A percentile compares a stretch with the other conserved stretches of the same genome.
phyloP scores from a whole-genome alignment of 345 rosid genomes.

The Eucalyptus sp. region DNA sequence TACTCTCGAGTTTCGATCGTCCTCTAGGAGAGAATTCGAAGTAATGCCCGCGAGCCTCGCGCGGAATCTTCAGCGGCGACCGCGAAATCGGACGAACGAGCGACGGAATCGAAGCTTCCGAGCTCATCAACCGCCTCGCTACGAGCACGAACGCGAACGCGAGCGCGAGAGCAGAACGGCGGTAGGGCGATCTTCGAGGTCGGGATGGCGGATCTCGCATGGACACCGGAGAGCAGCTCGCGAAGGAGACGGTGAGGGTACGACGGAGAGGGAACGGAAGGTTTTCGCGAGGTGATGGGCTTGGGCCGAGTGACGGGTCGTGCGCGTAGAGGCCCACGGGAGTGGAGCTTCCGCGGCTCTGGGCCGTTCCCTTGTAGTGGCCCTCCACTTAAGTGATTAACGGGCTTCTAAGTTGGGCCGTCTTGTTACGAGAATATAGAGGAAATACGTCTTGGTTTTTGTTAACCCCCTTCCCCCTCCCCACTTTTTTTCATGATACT shows the following conservation, averaged over 20 bases:
- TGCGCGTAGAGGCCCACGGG: neutral
- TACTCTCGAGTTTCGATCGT: neutral
- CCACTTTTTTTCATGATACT: too few species aligned
- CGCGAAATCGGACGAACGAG: neutral
- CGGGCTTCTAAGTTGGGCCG: neutral
- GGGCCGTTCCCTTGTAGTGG: neutral
- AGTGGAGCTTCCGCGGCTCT: neutral
- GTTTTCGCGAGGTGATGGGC: neutral
- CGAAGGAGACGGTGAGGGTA: neutral
- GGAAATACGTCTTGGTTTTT: too few species aligned
- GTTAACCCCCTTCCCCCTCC: too few species aligned
- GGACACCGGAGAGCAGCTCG: neutral
- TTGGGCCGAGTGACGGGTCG: neutral
- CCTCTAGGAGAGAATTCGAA: neutral
- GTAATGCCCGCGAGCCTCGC: neutral
- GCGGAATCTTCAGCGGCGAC: neutral
- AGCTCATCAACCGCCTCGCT: neutral
- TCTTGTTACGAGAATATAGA: neutral
- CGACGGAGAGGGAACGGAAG: neutral
- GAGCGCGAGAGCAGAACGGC: neutral
- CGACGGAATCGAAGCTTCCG: neutral
- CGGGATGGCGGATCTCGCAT: neutral
- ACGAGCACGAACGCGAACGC: neutral
- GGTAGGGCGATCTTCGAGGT: neutral
- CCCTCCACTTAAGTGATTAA: neutral